A percentile compares a stretch with the other conserved stretches of the same genome.
Evolutionary conservation across 1,284 basidiomycete genomes (phyloP).

Genomic region (Leccinum griseonigrum): DNA sequence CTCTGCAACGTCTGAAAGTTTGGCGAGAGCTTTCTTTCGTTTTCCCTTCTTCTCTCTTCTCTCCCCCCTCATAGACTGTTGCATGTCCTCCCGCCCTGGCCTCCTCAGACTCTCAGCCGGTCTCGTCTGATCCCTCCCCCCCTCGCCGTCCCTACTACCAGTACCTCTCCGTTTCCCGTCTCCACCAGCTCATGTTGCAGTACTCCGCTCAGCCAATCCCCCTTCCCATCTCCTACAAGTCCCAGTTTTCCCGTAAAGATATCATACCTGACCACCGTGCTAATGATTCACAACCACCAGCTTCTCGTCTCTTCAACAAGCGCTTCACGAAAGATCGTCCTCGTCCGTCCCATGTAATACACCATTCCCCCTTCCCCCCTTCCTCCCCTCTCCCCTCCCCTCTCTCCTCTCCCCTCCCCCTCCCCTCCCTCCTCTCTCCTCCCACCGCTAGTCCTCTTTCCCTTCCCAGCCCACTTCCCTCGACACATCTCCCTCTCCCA

Average conservation of each 20-base stretch:
- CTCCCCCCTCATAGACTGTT: slow-evolving; percentile 31
- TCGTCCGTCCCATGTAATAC: slow-evolving; percentile 34
- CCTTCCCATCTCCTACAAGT: slow-evolving; percentile 40
- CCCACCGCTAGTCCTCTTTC: slow-evolving; percentile 27
- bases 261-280: slow-evolving; percentile 38
- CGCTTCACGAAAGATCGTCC: slow-evolving; percentile 38
- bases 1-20: slow-evolving; percentile 19
- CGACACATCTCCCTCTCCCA: slow-evolving; percentile 29
- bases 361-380: slow-evolving; percentile 28
- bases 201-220: slow-evolving; percentile 57
- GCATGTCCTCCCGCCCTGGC: slow-evolving; percentile 49
- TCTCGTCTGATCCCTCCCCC: slow-evolving; percentile 46
- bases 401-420: slow-evolving; percentile 26
- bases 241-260: slow-evolving; percentile 33
- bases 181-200: slow-evolving; percentile 62
- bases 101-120: slow-evolving; percentile 55
- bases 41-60: slow-evolving; percentile 2
- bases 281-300: slow-evolving; percentile 43
- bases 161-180: slow-evolving; percentile 21
- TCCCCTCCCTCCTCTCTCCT: slow-evolving; percentile 28
- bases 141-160: slow-evolving; percentile 22
- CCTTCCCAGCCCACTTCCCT: slow-evolving; percentile 24
- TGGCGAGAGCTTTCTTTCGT: slow-evolving; percentile 23
- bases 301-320: slow-evolving; percentile 36
- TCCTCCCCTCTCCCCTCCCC: slow-evolving; percentile 30